Evolutionary conservation across 331 rosid genomes (phyloP).

Genomic region (Quercus phellos): DNA sequence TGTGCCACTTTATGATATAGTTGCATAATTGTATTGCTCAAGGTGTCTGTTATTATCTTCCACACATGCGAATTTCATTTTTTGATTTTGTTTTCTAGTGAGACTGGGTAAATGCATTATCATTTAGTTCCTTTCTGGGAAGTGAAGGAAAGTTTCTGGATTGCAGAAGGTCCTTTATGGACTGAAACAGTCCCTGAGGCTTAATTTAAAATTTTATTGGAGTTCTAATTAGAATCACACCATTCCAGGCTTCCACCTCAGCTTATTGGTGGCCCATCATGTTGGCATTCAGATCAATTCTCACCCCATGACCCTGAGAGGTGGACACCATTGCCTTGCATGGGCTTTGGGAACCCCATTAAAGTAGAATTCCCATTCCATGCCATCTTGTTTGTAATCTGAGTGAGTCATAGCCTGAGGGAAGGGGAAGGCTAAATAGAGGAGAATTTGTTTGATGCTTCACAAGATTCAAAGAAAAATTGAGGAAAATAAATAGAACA

Average conservation of each 20-base stretch:
- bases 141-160: background rate
- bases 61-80: background rate
- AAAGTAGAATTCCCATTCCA: background rate
- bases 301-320: background rate
- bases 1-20: slow-evolving; percentile 10
- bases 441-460: background rate
- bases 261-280: background rate
- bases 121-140: background rate
- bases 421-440: background rate
- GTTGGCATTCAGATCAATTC: background rate
- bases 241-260: background rate
- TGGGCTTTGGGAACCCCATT: background rate
- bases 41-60: background rate
- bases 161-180: background rate
- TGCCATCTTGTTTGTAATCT: background rate
- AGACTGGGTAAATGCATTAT: background rate
- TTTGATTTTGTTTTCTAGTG: background rate
- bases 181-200: background rate
- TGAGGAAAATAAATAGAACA: too few species aligned
- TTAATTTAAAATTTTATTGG: background rate
- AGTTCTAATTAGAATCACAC: background rate
- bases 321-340: background rate
- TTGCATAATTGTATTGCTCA: background rate
- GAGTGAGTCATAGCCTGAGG: too few species aligned
- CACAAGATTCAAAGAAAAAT: too few species aligned